A percentile compares a stretch with the other conserved stretches of the same genome.
Conservation (phyloP, 2,329 filamentous ascomycete genomes). For the Hymenoscyphus fructigenus region DNA sequence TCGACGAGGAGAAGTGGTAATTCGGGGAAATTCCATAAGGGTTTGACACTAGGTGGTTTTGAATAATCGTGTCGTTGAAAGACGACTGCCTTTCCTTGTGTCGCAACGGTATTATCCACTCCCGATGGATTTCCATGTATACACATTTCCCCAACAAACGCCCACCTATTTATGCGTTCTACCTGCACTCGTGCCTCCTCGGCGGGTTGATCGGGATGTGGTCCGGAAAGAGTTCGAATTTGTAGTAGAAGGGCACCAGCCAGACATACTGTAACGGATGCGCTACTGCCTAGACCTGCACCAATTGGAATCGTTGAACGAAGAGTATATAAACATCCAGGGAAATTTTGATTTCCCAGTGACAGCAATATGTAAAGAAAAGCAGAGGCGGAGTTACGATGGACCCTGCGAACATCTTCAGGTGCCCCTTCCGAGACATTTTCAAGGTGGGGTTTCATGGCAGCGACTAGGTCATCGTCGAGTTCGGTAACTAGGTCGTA, state of each 20-base stretch:
- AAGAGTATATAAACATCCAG: slow-evolving; percentile 83
- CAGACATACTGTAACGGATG: slow-evolving; percentile 89
- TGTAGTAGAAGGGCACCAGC: slow-evolving; percentile 82
- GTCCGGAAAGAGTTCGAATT: slow-evolving; percentile 82
- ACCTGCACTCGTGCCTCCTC: slow-evolving; percentile 88
- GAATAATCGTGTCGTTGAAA: slow-evolving; percentile 79
- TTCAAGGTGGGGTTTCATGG: slow-evolving; percentile 76
- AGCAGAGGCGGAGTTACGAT: slow-evolving; percentile 75
- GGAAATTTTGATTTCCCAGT: slow-evolving; percentile 74
- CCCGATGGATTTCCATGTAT: slow-evolving; percentile 97
- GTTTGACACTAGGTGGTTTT: slow-evolving; percentile 72
- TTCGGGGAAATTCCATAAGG: slow-evolving; percentile 86
- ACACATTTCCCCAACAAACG: slow-evolving; percentile 94
- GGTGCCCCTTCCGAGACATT: slow-evolving; percentile 66
- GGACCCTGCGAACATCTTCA: slow-evolving; percentile 76
- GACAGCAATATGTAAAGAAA: slow-evolving; percentile 95
- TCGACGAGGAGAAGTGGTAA: slow-evolving; percentile 87
- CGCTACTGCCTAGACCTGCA: slow-evolving; percentile 88
- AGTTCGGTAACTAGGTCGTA: slow-evolving; percentile 84
- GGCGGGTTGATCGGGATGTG: slow-evolving; percentile 85
- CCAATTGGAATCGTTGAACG: slow-evolving; percentile 92
- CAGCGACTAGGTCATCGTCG: slow-evolving; percentile 77
- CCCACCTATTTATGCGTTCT: slow-evolving; percentile 96
- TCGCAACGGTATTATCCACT: slow-evolving; percentile 93
- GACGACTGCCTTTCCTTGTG: slow-evolving; percentile 89